phyloP scores from a whole-genome alignment of 768 basidiomycete genomes.

The Boletus sp. region DNA sequence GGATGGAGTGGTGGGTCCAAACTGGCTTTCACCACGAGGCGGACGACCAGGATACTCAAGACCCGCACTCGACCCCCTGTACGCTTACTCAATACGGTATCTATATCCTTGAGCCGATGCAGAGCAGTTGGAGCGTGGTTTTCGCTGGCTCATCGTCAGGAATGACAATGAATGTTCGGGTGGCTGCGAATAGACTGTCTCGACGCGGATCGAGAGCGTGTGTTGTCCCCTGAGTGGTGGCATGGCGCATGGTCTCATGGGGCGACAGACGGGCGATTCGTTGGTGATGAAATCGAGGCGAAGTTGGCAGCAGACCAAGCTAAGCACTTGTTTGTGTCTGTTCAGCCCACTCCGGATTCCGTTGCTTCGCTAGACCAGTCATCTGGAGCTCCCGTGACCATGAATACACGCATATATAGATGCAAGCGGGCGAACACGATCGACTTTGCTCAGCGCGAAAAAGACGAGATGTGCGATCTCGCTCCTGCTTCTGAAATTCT shows the following conservation, averaged over 20 bases:
- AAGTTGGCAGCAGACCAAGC: slow-evolving; percentile 6
- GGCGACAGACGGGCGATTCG: slow-evolving; percentile 28
- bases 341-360: not conserved
- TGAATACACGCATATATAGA: slow-evolving; percentile 21
- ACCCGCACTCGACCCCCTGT: slow-evolving; percentile 22
- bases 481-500: slow-evolving; percentile 81
- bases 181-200: slow-evolving; percentile 12
- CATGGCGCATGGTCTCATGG: slow-evolving; percentile 25
- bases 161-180: slow-evolving; percentile 27
- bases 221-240: not conserved
- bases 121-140: slow-evolving; percentile 20
- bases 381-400: not conserved
- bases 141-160: slow-evolving; percentile 26
- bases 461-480: slow-evolving; percentile 86
- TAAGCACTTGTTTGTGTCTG: not conserved
- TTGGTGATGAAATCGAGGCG: slow-evolving; percentile 24
- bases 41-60: slow-evolving; percentile 8
- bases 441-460: slow-evolving; percentile 79
- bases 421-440: slow-evolving; percentile 54
- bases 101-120: slow-evolving; percentile 30
- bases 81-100: slow-evolving; percentile 31
- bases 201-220: not conserved
- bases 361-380: not conserved
- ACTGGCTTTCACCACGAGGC: slow-evolving; percentile 11
- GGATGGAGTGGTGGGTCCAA: slow-evolving; percentile 29